Conservation (phyloP, 805 yeast genomes). For the Lachancea meyersii region DNA sequence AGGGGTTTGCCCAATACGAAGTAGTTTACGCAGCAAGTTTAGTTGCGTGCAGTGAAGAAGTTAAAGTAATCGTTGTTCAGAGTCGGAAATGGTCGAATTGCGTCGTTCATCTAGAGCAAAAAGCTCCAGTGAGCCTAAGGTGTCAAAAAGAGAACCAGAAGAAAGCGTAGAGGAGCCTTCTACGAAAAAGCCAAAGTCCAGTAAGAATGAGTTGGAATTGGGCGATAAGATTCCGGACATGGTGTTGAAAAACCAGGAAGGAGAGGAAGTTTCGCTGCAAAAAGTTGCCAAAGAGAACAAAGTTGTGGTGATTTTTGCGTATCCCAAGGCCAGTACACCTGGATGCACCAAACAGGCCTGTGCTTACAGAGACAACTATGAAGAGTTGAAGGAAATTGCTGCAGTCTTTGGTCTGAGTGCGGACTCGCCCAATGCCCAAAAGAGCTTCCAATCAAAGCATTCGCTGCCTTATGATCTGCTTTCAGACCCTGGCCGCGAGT, state of each 20-base stretch:
- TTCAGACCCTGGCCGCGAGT: constrained; percentile 64
- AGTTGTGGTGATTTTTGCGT: constrained; percentile 58
- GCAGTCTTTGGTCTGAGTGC: constrained; percentile 77
- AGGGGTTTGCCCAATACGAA: neutral
- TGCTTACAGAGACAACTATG: constrained; percentile 70
- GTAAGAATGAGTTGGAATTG: constrained; percentile 31
- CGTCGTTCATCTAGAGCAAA: constrained; percentile 30
- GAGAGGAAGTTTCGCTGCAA: constrained; percentile 47
- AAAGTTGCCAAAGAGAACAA: constrained; percentile 37
- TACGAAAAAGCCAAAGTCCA: constrained; percentile 21
- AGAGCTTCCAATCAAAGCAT: constrained; percentile 67
- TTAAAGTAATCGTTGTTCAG: neutral
- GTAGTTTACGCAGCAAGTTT: neutral
- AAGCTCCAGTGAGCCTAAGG: constrained; percentile 14
- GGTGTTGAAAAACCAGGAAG: constrained; percentile 61
- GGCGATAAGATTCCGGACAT: constrained; percentile 68
- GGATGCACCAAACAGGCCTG: constrained; percentile 95
- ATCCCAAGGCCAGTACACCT: constrained; percentile 90
- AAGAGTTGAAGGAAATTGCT: constrained; percentile 33
- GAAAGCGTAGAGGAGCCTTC: constrained; percentile 16
- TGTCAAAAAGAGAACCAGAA: constrained; percentile 11
- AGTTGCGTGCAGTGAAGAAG: neutral
- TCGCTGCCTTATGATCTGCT: constrained; percentile 66
- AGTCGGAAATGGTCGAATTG: constrained; percentile 17
- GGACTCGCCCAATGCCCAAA: constrained; percentile 74